Evolutionary conservation across 2,329 filamentous ascomycete genomes (phyloP).

Genomic region (Fonsecaea nubica): DNA sequence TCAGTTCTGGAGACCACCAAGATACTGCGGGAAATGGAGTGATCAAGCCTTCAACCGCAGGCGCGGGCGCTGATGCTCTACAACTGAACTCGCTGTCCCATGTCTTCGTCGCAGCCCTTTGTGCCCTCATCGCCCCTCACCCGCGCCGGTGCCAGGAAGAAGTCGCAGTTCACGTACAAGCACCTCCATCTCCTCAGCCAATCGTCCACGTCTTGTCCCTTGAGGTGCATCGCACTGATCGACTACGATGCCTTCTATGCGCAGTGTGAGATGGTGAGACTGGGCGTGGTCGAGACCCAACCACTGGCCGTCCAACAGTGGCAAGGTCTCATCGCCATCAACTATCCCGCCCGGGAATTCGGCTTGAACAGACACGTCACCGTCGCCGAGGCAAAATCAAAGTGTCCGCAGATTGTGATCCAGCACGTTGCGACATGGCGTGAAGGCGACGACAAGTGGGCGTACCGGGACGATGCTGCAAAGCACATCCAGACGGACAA

Average conservation of each 20-base stretch:
- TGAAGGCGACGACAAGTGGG: slow-evolving; percentile 90
- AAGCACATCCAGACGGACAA: slow-evolving; percentile 86
- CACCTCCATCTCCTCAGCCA: slow-evolving; percentile 78
- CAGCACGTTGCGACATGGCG: slow-evolving; percentile 97
- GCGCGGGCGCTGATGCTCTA: neutral
- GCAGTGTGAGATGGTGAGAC: slow-evolving; percentile 91
- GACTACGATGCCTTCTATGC: slow-evolving; percentile 98
- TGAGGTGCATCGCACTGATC: slow-evolving; percentile 87
- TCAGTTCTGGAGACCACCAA: neutral
- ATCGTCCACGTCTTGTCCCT: slow-evolving; percentile 73
- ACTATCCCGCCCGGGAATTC: slow-evolving; percentile 85
- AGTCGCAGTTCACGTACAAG: slow-evolving; percentile 82
- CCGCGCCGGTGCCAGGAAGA: slow-evolving; percentile 40
- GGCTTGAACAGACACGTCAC: slow-evolving; percentile 82
- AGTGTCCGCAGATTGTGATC: slow-evolving; percentile 81
- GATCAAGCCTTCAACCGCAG: neutral
- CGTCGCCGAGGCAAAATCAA: slow-evolving; percentile 79
- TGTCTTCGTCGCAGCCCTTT: slow-evolving; percentile 59
- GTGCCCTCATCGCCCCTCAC: slow-evolving; percentile 54
- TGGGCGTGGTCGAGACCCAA: slow-evolving; percentile 73
- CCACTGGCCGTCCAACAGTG: slow-evolving; percentile 95
- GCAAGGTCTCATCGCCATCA: slow-evolving; percentile 93
- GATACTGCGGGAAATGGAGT: neutral
- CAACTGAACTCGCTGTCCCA: slow-evolving; percentile 24
- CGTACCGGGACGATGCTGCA: slow-evolving; percentile 81